Conservation (phyloP, 2,329 filamentous ascomycete genomes). For the Fusarium marasasianum region DNA sequence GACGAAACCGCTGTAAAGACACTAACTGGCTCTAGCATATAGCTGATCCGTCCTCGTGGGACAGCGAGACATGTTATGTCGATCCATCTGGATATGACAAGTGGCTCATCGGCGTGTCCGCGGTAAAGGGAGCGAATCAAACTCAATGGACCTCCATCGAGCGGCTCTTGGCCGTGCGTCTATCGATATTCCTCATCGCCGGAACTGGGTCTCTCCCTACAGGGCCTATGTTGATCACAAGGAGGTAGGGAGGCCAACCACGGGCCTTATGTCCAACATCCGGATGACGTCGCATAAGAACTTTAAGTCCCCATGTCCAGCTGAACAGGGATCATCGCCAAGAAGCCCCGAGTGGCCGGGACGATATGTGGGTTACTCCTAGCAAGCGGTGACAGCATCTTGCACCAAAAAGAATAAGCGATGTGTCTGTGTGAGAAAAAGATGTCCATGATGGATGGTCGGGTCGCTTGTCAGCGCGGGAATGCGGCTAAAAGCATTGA, state of each 20-base stretch:
- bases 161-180: constrained; percentile 14
- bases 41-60: constrained; percentile 7
- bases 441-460: not conserved
- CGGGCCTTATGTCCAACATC: not conserved
- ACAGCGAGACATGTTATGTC: constrained; percentile 18
- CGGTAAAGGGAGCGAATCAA: constrained; percentile 25
- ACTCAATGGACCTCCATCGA: not conserved
- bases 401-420: not conserved
- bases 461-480: constrained; percentile 32
- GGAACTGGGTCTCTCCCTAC: constrained; percentile 1
- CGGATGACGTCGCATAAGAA: constrained; percentile 28
- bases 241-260: constrained; percentile 25
- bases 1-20: constrained; percentile 12
- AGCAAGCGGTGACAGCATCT: constrained; percentile 10
- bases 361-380: not conserved
- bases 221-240: constrained; percentile 8
- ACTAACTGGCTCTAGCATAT: constrained; percentile 16
- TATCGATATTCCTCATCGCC: not conserved
- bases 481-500: constrained; percentile 34
- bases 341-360: constrained; percentile 22
- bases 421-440: constrained; percentile 2
- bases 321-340: constrained; percentile 32
- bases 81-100: constrained; percentile 14
- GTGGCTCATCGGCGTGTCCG: constrained; percentile 26
- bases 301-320: constrained; percentile 31